phyloP scores from a whole-genome alignment of 306 rosid species.

The Cicer pinnatifidum region DNA sequence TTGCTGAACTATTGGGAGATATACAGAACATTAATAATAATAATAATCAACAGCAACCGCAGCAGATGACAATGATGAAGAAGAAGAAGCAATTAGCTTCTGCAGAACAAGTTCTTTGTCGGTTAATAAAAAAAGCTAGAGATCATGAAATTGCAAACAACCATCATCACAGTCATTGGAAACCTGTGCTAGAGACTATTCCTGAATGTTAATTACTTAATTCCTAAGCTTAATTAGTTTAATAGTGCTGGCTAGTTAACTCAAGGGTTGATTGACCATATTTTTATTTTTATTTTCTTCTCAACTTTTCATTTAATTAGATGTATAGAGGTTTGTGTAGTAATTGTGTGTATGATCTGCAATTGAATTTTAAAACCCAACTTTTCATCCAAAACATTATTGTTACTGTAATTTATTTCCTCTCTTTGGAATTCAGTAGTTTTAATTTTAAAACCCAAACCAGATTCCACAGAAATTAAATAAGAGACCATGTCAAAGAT shows the following conservation, averaged over 20 bases:
- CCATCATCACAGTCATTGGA: constrained; percentile 42
- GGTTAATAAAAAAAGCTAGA: constrained; percentile 12
- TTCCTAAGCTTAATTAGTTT: not conserved
- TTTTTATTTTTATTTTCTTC: not conserved
- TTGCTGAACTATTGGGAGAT: constrained; percentile 50
- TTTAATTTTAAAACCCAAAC: not conserved
- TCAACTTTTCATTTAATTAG: not conserved
- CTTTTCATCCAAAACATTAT: not conserved
- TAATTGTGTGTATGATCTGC: not conserved
- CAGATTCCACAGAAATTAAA: too few species aligned
- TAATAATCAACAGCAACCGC: not conserved
- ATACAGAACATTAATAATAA: constrained; percentile 2
- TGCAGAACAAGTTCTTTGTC: constrained; percentile 20
- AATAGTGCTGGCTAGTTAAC: not conserved
- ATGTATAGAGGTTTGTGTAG: not conserved
- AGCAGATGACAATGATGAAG: constrained; percentile 2
- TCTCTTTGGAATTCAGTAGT: too few species aligned
- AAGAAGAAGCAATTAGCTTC: constrained; percentile 25
- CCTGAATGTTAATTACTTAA: not conserved
- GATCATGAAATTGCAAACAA: not conserved
- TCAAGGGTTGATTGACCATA: not conserved
- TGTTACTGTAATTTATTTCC: not conserved
- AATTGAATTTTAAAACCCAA: too few species aligned
- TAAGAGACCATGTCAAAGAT: not conserved
- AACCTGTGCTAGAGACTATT: constrained; percentile 32